Evolutionary conservation across 202 grass and related monocot genomes (phyloP).

Genomic region (Digitaria exilis): DNA sequence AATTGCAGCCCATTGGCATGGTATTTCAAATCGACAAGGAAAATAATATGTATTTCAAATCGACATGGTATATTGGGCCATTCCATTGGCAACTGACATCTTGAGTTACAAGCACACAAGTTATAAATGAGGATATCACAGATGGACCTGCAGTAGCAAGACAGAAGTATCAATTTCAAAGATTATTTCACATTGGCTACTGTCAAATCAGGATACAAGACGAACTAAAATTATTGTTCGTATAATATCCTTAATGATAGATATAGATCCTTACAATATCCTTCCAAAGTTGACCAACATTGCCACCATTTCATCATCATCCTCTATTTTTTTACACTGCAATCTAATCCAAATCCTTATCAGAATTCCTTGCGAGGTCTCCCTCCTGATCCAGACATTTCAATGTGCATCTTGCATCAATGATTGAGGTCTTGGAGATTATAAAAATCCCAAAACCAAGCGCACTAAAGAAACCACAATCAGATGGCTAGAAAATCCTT

Average conservation of each 20-base stretch:
- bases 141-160: neutral
- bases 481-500: neutral
- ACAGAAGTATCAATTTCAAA: neutral
- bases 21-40: no score
- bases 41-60: neutral
- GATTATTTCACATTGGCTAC: neutral
- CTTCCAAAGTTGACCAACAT: neutral
- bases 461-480: neutral
- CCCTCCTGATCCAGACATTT: slow-evolving; percentile 5
- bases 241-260: neutral
- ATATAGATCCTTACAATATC: neutral
- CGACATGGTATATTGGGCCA: no score
- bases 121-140: neutral
- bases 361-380: neutral
- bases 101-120: neutral
- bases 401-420: neutral
- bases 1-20: neutral
- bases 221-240: slow-evolving; percentile 5
- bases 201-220: neutral
- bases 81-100: neutral
- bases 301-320: slow-evolving; percentile 8
- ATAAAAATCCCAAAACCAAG: neutral
- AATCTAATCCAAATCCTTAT: slow-evolving; percentile 39
- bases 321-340: neutral
- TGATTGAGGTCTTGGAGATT: neutral